phyloP scores from a whole-genome alignment of 108 stramenopile species.

The Stephanodiscus minutulus region DNA sequence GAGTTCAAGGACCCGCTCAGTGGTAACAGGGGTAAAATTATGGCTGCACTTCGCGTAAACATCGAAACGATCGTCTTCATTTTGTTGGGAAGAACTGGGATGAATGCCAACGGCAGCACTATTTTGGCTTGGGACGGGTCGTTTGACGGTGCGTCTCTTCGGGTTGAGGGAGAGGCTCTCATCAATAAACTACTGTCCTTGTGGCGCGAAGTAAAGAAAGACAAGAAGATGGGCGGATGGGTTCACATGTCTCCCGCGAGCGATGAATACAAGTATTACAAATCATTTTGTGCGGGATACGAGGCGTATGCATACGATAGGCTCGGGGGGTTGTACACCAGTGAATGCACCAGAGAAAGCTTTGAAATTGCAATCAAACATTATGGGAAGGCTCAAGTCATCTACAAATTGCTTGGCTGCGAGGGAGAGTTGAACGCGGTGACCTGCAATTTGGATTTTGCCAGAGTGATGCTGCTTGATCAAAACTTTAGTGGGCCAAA shows the following conservation, averaged over 20 bases:
- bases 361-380: neutral
- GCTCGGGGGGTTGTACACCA: neutral
- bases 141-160: neutral
- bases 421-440: neutral
- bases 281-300: neutral
- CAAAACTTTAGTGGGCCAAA: no score
- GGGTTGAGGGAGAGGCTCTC: neutral
- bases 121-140: no score
- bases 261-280: neutral
- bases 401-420: neutral
- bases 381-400: neutral
- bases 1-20: no score
- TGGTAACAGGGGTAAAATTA: neutral
- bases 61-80: neutral
- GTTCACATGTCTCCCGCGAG: neutral
- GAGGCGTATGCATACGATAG: neutral
- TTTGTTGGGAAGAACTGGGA: neutral
- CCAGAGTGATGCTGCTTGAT: no score
- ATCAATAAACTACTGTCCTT: neutral
- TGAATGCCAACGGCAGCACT: neutral
- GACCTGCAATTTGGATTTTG: neutral
- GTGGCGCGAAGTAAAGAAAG: neutral
- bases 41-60: neutral
- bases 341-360: neutral
- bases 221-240: neutral